A percentile compares a stretch with the other conserved stretches of the same genome.
Evolutionary conservation across 257 asterid genomes (phyloP).

Genomic region (Gentiana straminea): DNA sequence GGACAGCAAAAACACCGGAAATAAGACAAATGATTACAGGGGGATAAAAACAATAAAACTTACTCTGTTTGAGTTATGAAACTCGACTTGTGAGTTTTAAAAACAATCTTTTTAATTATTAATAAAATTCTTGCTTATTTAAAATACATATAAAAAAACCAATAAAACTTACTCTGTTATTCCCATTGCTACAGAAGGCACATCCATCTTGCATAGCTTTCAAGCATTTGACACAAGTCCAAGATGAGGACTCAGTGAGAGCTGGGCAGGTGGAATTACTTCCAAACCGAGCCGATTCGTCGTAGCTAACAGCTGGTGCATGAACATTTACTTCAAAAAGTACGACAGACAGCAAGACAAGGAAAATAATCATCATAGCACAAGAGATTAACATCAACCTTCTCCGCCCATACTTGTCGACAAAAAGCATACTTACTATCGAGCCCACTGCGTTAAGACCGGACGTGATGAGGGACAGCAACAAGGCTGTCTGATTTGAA

Average conservation of each 20-base stretch:
- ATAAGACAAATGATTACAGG: background rate
- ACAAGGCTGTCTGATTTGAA: conserved; percentile 61
- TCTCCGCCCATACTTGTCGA: conserved; percentile 63
- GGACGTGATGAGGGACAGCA: conserved; percentile 65
- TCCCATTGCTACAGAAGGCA: conserved; percentile 48
- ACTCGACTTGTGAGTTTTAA: no score
- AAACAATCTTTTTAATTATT: no score
- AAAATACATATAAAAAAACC: background rate
- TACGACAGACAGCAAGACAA: conserved; percentile 34
- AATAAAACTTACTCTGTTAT: conserved; percentile 27
- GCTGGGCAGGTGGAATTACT: conserved; percentile 41
- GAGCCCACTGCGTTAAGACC: conserved; percentile 71
- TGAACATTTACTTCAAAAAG: conserved; percentile 40
- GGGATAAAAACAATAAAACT: background rate
- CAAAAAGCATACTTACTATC: conserved; percentile 48
- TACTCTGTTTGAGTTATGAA: background rate
- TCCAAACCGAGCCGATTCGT: conserved; percentile 48
- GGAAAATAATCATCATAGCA: conserved; percentile 53
- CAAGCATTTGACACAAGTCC: conserved; percentile 58
- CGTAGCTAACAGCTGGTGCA: conserved; percentile 30
- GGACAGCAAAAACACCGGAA: background rate
- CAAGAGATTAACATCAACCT: conserved; percentile 59
- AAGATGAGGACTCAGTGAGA: conserved; percentile 24
- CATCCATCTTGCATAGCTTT: conserved; percentile 25
- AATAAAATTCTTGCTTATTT: no score